Conservation (phyloP, 768 basidiomycete species). For the Asterophora lycoperdoides region DNA sequence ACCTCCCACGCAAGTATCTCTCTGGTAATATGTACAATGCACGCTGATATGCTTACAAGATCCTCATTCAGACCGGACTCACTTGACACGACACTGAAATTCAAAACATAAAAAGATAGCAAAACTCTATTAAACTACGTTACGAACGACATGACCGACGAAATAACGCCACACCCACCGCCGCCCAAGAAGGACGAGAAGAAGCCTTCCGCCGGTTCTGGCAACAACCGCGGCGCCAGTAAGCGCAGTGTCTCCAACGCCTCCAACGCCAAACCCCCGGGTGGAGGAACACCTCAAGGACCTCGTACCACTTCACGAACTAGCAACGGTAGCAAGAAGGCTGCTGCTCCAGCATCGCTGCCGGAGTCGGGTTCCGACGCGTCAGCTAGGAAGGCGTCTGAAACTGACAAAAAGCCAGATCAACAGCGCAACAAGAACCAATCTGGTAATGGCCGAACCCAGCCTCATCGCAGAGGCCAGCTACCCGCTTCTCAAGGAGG, state of each 20-base stretch:
- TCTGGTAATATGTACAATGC: background rate
- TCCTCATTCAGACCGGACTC: constrained; percentile 23
- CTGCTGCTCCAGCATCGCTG: constrained; percentile 33
- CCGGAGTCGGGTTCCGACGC: constrained; percentile 73
- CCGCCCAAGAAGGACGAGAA: constrained; percentile 70
- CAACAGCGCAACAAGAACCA: constrained; percentile 51
- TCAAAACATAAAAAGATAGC: constrained; percentile 42
- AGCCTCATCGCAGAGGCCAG: constrained; percentile 52
- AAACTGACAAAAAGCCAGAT: constrained; percentile 53
- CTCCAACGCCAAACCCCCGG: constrained; percentile 39
- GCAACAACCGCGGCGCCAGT: constrained; percentile 45
- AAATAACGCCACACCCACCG: constrained; percentile 57
- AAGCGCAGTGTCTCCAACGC: constrained; percentile 58
- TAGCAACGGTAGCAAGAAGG: constrained; percentile 56
- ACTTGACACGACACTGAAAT: constrained; percentile 28
- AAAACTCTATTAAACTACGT: constrained; percentile 46
- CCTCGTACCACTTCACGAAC: constrained; percentile 61
- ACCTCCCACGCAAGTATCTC: constrained; percentile 15
- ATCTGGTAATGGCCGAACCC: constrained; percentile 41
- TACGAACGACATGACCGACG: constrained; percentile 90
- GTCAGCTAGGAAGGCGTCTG: constrained; percentile 54
- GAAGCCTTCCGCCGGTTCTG: constrained; percentile 48
- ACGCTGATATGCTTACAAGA: constrained; percentile 11
- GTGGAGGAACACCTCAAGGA: constrained; percentile 37
- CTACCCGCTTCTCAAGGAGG: constrained; percentile 54